Evolutionary conservation across 768 basidiomycete genomes (phyloP).

Genomic region (Cystofilobasidium capitatum): DNA sequence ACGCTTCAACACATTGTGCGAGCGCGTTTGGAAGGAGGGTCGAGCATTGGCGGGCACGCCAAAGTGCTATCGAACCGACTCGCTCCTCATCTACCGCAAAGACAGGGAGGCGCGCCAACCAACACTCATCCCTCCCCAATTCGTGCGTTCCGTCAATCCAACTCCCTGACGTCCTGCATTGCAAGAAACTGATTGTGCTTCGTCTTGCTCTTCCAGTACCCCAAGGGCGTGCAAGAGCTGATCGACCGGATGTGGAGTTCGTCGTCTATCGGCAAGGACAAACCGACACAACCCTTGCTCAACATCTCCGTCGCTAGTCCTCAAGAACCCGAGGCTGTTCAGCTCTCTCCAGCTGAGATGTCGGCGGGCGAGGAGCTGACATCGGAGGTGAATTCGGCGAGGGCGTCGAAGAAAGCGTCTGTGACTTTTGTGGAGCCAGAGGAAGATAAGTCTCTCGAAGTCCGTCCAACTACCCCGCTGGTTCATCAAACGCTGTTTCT

Average conservation of each 20-base stretch:
- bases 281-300: background rate
- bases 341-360: background rate
- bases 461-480: background rate
- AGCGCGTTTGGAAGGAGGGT: slow-evolving; percentile 1
- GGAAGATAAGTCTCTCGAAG: background rate
- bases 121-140: background rate
- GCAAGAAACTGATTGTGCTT: background rate
- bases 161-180: too few relatives aligned
- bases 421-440: background rate
- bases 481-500: background rate
- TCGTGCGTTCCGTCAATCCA: background rate
- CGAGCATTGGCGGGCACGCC: slow-evolving; percentile 5
- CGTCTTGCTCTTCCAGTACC: background rate
- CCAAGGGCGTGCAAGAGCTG: background rate
- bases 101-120: background rate
- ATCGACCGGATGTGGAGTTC: background rate
- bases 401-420: background rate
- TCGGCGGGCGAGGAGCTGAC: background rate
- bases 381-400: background rate
- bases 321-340: background rate
- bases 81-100: background rate
- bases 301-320: background rate
- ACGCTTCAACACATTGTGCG: slow-evolving; percentile 12
- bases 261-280: background rate
- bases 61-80: background rate